phyloP scores from a whole-genome alignment of 2,329 filamentous ascomycete genomes.

The Byssochlamys sp. region DNA sequence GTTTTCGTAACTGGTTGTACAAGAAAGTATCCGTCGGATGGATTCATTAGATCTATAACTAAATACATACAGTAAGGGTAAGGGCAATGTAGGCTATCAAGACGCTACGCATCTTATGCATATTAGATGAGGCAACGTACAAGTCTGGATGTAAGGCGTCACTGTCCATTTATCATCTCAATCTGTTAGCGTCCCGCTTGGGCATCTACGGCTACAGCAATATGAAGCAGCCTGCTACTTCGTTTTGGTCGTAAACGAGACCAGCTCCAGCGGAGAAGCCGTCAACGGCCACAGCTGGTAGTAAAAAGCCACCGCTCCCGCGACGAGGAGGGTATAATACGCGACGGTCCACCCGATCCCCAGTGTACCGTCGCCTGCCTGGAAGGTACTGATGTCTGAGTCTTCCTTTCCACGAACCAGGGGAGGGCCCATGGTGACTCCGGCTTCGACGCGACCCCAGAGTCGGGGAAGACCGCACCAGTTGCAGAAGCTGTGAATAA shows the following conservation, averaged over 20 bases:
- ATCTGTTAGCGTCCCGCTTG: background rate
- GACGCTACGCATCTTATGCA: background rate
- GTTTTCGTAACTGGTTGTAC: background rate
- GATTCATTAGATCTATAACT: background rate
- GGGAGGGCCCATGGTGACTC: constrained; percentile 28
- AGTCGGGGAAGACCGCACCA: constrained; percentile 78
- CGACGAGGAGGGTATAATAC: constrained; percentile 70
- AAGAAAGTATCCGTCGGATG: background rate
- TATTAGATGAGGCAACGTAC: background rate
- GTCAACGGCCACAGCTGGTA: constrained; percentile 63
- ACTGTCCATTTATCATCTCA: background rate
- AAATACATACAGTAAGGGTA: background rate
- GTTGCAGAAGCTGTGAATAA: constrained; percentile 84
- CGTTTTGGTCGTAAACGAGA: constrained; percentile 15
- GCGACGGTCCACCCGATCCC: constrained; percentile 57
- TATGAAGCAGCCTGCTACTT: background rate
- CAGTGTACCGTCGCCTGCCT: constrained; percentile 20
- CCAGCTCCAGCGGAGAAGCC: constrained; percentile 35
- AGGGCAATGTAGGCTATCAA: background rate
- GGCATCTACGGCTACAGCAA: background rate
- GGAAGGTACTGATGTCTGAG: constrained; percentile 13
- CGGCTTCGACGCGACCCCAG: constrained; percentile 63
- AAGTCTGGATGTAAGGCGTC: background rate
- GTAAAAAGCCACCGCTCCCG: constrained; percentile 64
- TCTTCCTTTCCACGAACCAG: constrained; percentile 33